Conservation (phyloP, 176 grass and related monocot species). For the Canna indica region DNA sequence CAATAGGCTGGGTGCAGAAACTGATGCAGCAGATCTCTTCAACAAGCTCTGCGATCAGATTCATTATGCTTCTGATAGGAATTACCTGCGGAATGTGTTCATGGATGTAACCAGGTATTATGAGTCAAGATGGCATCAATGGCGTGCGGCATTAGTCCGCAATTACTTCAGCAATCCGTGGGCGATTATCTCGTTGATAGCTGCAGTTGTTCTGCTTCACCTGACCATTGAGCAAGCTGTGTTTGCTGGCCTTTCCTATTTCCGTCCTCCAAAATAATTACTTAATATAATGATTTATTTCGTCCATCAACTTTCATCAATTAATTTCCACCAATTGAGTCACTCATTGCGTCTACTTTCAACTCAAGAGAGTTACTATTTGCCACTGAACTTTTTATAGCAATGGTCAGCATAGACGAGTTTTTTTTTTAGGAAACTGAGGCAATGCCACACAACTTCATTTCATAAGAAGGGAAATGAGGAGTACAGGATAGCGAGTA, state of each 20-base stretch:
- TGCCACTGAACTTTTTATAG: too few species aligned
- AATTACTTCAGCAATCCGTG: slow-evolving; percentile 24
- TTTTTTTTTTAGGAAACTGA: too few species aligned
- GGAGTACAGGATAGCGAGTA: too few species aligned
- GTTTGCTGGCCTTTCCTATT: not conserved
- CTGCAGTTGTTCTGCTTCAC: not conserved
- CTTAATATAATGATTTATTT: too few species aligned
- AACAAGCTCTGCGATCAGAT: not conserved
- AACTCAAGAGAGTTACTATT: too few species aligned
- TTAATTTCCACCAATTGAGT: too few species aligned
- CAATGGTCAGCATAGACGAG: too few species aligned
- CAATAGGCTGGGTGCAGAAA: slow-evolving; percentile 1
- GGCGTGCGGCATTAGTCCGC: not conserved
- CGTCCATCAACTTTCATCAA: too few species aligned
- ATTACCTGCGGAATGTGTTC: slow-evolving; percentile 3
- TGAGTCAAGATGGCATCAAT: not conserved
- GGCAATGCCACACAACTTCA: too few species aligned
- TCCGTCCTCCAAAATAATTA: not conserved
- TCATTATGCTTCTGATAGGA: not conserved
- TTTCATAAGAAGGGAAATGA: too few species aligned
- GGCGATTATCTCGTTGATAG: not conserved
- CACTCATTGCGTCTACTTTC: too few species aligned
- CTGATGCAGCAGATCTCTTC: slow-evolving; percentile 13
- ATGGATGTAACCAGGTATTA: not conserved
- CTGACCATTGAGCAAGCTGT: slow-evolving; percentile 11